Conservation (phyloP, 2,329 filamentous ascomycete species). For the Exserohilum turcica region DNA sequence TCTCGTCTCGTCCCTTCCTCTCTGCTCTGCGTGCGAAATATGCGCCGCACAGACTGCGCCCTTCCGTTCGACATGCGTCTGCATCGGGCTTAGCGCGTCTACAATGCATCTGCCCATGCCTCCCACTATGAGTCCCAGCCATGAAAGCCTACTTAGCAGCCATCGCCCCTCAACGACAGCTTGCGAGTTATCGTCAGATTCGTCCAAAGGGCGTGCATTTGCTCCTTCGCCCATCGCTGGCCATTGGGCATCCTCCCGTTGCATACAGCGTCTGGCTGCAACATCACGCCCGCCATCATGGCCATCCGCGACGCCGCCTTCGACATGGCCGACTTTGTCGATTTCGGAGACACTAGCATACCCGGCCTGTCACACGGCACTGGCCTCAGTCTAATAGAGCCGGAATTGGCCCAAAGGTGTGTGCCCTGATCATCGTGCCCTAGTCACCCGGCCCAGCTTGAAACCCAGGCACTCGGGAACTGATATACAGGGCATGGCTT, state of each 20-base stretch:
- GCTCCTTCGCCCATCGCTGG: slow-evolving; percentile 6
- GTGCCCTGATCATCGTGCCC: slow-evolving; percentile 2
- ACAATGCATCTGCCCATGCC: slow-evolving; percentile 8
- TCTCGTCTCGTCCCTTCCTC: no score
- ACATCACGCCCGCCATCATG: slow-evolving; percentile 26
- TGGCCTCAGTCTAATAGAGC: not conserved
- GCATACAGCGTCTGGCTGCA: slow-evolving; percentile 1
- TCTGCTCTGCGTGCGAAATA: no score
- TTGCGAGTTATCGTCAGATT: slow-evolving; percentile 28
- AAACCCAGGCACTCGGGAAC: not conserved
- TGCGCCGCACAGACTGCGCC: slow-evolving; percentile 24
- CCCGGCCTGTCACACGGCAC: slow-evolving; percentile 28
- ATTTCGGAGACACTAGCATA: slow-evolving; percentile 47
- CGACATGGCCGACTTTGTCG: slow-evolving; percentile 47
- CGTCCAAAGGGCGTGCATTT: slow-evolving; percentile 25
- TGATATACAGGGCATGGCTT: not conserved
- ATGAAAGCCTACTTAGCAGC: slow-evolving; percentile 18
- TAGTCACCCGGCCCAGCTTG: not conserved
- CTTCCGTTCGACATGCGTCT: slow-evolving; percentile 21
- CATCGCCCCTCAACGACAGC: slow-evolving; percentile 11
- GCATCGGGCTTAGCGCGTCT: slow-evolving; percentile 16
- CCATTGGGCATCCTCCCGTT: slow-evolving; percentile 2
- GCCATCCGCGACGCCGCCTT: slow-evolving; percentile 31
- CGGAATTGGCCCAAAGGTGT: slow-evolving; percentile 20
- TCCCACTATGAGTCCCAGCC: slow-evolving; percentile 11